Conservation (phyloP, 768 basidiomycete species). For the Suillus occidentalis region DNA sequence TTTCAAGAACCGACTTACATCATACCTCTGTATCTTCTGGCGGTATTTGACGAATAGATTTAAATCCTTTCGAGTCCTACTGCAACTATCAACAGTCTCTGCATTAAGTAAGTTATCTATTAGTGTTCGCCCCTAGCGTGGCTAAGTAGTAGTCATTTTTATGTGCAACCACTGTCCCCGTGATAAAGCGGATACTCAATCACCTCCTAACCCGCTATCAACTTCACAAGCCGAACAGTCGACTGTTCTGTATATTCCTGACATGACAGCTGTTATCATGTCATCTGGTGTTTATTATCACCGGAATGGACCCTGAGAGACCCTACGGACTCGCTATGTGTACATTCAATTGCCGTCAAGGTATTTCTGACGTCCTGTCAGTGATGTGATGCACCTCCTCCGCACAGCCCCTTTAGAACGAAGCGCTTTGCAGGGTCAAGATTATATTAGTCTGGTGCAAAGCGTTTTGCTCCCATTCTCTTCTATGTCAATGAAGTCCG, state of each 20-base stretch:
- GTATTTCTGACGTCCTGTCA: too few relatives aligned
- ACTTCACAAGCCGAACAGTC: neutral
- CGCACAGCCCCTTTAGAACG: too few relatives aligned
- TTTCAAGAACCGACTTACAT: neutral
- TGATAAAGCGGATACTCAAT: neutral
- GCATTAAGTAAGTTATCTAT: neutral
- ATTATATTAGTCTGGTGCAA: neutral
- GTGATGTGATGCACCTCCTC: neutral
- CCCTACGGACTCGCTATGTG: too few relatives aligned
- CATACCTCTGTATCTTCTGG: neutral
- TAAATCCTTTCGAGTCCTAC: neutral
- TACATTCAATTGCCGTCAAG: neutral
- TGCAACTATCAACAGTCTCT: neutral
- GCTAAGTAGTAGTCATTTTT: neutral
- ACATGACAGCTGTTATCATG: neutral
- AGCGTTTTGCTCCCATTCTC: neutral
- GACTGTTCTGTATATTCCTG: too few relatives aligned
- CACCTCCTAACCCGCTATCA: conserved; percentile 18
- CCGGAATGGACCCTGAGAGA: neutral
- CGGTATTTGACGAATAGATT: neutral
- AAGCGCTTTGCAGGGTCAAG: neutral
- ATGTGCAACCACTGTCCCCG: neutral
- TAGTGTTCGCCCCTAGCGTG: neutral
- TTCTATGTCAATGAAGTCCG: neutral
- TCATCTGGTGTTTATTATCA: neutral